These are phyloP conservation scores for Gloeostereum incarnatum DNA, from an alignment of 768 basidiomycete species.

Conservation along the genomic window DNA sequence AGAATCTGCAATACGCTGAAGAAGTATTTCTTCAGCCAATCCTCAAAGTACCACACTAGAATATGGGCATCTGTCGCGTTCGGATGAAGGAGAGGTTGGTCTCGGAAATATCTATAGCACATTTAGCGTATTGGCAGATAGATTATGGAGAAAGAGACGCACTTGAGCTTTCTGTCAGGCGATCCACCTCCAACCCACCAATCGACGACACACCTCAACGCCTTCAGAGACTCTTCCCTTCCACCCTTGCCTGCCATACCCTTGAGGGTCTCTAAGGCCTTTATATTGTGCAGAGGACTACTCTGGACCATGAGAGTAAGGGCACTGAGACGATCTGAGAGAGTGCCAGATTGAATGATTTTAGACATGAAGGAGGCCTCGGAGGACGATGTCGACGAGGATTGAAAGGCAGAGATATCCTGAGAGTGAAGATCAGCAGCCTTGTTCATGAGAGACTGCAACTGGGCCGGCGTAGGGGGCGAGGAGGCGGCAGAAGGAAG, in stretches of 20 bases:
- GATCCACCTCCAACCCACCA: slow-evolving; percentile 98
- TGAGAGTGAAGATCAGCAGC: slow-evolving; percentile 38
- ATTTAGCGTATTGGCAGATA: slow-evolving; percentile 1
- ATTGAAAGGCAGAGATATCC: slow-evolving; percentile 36
- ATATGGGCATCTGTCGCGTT: slow-evolving; percentile 63
- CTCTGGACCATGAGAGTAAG: slow-evolving; percentile 84
- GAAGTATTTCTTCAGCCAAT: slow-evolving; percentile 97
- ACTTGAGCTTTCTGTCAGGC: slow-evolving; percentile 82
- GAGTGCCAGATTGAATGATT: slow-evolving; percentile 81
- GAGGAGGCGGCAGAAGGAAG: slow-evolving; percentile 22
- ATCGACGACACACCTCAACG: slow-evolving; percentile 85
- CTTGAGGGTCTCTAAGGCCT: slow-evolving; percentile 69
- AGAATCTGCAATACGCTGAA: slow-evolving; percentile 85
- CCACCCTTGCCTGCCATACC: slow-evolving; percentile 80
- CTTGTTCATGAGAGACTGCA: slow-evolving; percentile 35
- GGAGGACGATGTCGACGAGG: slow-evolving; percentile 53
- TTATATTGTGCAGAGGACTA: slow-evolving; percentile 78
- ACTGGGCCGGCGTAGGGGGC: slow-evolving; percentile 27
- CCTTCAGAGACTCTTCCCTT: slow-evolving; percentile 88
- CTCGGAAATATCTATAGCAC: slow-evolving; percentile 74
- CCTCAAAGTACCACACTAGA: slow-evolving; percentile 86
- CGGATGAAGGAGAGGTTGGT: slow-evolving; percentile 67
- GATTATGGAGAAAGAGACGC: slow-evolving; percentile 15
- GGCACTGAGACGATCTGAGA: slow-evolving; percentile 87
- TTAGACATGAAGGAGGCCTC: slow-evolving; percentile 78